phyloP scores from a whole-genome alignment of 2,329 filamentous ascomycete species.

The Teratosphaeria pseudoeucalypti region DNA sequence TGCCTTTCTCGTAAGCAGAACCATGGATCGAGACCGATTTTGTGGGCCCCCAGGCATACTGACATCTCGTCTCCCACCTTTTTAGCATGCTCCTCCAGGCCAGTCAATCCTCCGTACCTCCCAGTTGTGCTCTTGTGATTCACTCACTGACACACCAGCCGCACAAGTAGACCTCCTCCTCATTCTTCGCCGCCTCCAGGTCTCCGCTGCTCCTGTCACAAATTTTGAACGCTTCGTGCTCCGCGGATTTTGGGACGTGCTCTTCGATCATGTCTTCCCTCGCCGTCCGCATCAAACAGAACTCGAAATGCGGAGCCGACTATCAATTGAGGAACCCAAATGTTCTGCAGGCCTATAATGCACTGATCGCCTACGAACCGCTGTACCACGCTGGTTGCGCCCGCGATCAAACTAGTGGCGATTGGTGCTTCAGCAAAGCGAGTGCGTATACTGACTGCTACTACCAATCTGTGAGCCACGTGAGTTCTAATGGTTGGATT shows the following conservation, averaged over 20 bases:
- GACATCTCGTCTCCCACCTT: not conserved
- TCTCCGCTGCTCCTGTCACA: constrained; percentile 62
- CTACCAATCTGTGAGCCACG: no score
- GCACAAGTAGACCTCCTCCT: constrained; percentile 56
- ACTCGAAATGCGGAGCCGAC: constrained; percentile 61
- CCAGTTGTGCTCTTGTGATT: not conserved
- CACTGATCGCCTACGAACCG: constrained; percentile 65
- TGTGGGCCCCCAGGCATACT: not conserved
- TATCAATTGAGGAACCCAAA: constrained; percentile 55
- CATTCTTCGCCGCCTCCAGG: constrained; percentile 71
- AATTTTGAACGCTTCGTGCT: constrained; percentile 70
- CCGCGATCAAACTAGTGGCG: constrained; percentile 26
- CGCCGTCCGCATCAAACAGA: constrained; percentile 52
- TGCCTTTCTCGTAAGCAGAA: constrained; percentile 75
- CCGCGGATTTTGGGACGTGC: constrained; percentile 56
- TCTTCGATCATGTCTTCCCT: constrained; percentile 52
- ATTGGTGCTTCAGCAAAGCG: constrained; percentile 70
- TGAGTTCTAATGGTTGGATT: no score
- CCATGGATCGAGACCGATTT: constrained; percentile 36
- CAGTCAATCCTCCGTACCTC: not conserved
- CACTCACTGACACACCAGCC: not conserved
- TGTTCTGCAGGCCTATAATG: constrained; percentile 64
- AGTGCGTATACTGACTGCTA: constrained; percentile 15
- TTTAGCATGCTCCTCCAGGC: not conserved
- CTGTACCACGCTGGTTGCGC: constrained; percentile 69